phyloP scores from a whole-genome alignment of 2,329 filamentous ascomycete genomes.

The Fusarium pseudoanthophilum region DNA sequence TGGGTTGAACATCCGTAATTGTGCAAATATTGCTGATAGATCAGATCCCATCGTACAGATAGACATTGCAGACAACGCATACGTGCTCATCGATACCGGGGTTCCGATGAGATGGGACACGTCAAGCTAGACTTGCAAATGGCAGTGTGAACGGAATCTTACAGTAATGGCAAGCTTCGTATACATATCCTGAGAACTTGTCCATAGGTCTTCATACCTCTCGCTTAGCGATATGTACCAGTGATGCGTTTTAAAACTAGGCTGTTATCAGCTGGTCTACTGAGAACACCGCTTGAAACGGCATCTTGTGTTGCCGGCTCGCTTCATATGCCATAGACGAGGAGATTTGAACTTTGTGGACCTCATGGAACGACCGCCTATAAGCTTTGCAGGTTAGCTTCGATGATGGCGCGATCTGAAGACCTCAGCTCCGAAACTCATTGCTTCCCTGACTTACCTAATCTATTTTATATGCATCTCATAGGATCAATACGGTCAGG shows the following conservation, averaged over 20 bases:
- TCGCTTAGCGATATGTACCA: not conserved
- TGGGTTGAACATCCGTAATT: not conserved
- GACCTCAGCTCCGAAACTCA: not conserved
- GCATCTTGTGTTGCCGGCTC: not conserved
- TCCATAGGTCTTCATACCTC: not conserved
- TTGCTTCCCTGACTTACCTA: not conserved
- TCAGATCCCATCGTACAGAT: not conserved
- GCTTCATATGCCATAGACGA: not conserved
- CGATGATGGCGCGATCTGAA: not conserved
- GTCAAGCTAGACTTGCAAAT: not conserved
- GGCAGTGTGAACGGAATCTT: no score
- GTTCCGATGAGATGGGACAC: not conserved
- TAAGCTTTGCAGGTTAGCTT: not conserved
- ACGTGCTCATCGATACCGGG: not conserved
- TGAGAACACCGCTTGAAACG: not conserved
- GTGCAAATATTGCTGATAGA: fast-evolving
- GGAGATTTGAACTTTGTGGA: not conserved
- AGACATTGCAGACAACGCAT: not conserved
- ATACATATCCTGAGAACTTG: not conserved
- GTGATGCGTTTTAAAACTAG: not conserved
- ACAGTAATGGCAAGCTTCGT: no score
- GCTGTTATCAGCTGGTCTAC: not conserved
- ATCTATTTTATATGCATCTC: not conserved
- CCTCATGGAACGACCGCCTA: not conserved
- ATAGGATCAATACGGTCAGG: not conserved